phyloP scores from a whole-genome alignment of 2,329 filamentous ascomycete species.

The Cercospora berteroae region DNA sequence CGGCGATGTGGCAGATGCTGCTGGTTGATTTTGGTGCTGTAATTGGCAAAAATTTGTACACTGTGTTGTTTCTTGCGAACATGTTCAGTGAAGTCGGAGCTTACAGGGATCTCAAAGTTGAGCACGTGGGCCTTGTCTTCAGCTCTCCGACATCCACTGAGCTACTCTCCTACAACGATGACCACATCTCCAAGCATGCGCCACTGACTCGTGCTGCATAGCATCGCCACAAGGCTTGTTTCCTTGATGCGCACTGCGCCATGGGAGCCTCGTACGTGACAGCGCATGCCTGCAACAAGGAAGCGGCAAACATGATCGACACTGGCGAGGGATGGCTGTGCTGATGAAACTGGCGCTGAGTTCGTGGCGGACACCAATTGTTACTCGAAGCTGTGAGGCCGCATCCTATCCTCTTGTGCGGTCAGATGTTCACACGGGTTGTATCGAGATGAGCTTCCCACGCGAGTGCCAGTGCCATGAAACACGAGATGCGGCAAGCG shows the following conservation, averaged over 20 bases:
- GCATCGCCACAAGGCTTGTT: not conserved
- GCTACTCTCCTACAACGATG: not conserved
- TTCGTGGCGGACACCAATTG: not conserved
- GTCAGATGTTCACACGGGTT: not conserved
- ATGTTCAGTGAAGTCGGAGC: not conserved
- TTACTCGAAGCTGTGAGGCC: not conserved
- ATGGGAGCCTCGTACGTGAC: not conserved
- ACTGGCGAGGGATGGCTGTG: not conserved
- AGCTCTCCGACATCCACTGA: not conserved
- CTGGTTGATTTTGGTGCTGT: not conserved
- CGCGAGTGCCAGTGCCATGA: not conserved
- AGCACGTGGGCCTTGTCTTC: not conserved
- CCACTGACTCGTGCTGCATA: not conserved
- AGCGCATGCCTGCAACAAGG: not conserved
- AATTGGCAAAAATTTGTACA: no score
- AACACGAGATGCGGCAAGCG: not conserved
- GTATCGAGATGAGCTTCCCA: not conserved
- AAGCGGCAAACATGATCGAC: not conserved
- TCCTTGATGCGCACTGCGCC: not conserved
- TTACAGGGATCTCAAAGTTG: not conserved
- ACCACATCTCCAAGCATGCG: not conserved
- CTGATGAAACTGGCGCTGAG: not conserved
- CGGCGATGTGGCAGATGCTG: not conserved
- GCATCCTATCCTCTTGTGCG: not conserved
- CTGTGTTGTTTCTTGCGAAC: not conserved